These are phyloP conservation scores for Diaporthe ampelina DNA, from an alignment of 2,329 filamentous ascomycete species.

Conservation along the genomic window DNA sequence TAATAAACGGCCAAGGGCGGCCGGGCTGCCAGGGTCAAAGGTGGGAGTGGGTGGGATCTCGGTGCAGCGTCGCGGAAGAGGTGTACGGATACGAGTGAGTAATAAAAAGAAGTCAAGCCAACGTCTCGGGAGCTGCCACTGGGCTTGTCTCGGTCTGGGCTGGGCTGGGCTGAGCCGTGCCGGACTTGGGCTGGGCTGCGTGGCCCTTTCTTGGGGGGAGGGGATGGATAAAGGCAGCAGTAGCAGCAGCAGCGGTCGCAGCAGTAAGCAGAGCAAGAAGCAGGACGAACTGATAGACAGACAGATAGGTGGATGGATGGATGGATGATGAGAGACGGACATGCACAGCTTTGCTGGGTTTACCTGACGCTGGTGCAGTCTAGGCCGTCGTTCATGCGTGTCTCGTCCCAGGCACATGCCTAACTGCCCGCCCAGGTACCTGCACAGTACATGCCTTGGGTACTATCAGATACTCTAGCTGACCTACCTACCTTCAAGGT, in stretches of 20 bases:
- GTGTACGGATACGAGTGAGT: slow-evolving; percentile 35
- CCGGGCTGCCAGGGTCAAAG: slow-evolving; percentile 2
- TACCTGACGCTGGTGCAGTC: background rate
- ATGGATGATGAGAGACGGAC: background rate
- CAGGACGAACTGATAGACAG: background rate
- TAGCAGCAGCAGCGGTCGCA: background rate
- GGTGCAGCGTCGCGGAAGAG: slow-evolving; percentile 16
- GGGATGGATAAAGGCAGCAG: slow-evolving; percentile 2
- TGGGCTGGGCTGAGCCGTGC: slow-evolving; percentile 26
- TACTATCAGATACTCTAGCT: too few species aligned
- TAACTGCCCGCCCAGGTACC: background rate
- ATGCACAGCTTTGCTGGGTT: background rate
- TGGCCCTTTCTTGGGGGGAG: background rate
- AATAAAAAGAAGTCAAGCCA: slow-evolving; percentile 35
- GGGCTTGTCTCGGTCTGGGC: slow-evolving; percentile 17
- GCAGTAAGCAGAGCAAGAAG: background rate
- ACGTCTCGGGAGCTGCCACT: slow-evolving; percentile 31
- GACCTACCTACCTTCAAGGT: background rate
- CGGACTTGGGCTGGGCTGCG: slow-evolving; percentile 23
- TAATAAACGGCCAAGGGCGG: slow-evolving; percentile 3
- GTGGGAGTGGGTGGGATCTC: slow-evolving; percentile 11
- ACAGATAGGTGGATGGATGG: too few species aligned
- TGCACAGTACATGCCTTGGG: background rate
- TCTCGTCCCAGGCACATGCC: background rate
- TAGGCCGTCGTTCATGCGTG: slow-evolving; percentile 24